Evolutionary conservation across 331 rosid genomes (phyloP).

Genomic region (Acacia concinna): DNA sequence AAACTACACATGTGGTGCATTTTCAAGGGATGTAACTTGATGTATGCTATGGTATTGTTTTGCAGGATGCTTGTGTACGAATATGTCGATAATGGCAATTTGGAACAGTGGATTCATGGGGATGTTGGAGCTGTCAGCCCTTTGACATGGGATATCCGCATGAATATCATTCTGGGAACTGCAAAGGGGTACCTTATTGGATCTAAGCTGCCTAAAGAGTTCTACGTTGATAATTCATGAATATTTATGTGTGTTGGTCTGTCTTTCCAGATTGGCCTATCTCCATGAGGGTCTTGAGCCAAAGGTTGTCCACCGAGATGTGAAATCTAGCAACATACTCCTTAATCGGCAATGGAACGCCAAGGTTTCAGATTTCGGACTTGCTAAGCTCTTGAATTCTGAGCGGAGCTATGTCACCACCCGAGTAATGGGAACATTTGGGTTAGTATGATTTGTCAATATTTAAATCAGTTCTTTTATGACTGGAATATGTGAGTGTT

Average conservation of each 20-base stretch:
- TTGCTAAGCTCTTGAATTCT: constrained; percentile 83
- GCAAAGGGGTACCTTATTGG: constrained; percentile 75
- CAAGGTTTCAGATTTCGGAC: constrained; percentile 97
- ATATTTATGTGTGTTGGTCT: constrained; percentile 28
- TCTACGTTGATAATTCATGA: constrained; percentile 6
- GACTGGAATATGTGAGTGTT: constrained; percentile 4
- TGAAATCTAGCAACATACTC: constrained; percentile 91
- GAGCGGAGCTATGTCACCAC: constrained; percentile 92
- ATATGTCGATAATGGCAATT: constrained; percentile 88
- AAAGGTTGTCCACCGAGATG: constrained; percentile 94
- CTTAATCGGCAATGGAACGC: constrained; percentile 92
- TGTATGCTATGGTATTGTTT: constrained; percentile 24
- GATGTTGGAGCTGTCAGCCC: constrained; percentile 92
- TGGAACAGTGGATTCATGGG: constrained; percentile 98
- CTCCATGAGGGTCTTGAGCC: constrained; percentile 99
- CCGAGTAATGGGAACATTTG: constrained; percentile 99
- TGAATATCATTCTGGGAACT: constrained; percentile 83
- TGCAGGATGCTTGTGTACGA: constrained; percentile 96
- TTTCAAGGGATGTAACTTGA: constrained; percentile 21
- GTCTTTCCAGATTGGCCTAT: constrained; percentile 73
- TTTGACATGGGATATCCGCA: constrained; percentile 84
- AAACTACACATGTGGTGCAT: constrained; percentile 2
- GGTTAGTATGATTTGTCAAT: constrained; percentile 59
- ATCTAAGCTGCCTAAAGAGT: constrained; percentile 2
- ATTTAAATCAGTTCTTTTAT: constrained; percentile 2